These are phyloP conservation scores for Gynochthodes officinalis DNA, from an alignment of 257 asterid genomes.

Conservation along the genomic window DNA sequence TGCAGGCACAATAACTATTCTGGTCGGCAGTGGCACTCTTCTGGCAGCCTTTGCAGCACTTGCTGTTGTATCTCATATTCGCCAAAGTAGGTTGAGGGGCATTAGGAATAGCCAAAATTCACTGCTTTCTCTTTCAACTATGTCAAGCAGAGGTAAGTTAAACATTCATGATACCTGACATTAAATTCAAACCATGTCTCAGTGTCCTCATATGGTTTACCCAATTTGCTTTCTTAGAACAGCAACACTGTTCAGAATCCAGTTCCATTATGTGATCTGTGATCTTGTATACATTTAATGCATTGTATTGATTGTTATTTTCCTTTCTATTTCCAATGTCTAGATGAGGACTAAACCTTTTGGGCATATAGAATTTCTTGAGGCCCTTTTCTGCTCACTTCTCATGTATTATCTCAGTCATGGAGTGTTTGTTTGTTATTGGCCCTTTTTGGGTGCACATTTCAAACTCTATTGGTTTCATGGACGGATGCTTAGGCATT, in stretches of 20 bases:
- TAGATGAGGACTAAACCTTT: neutral
- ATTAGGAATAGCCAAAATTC: conserved; percentile 38
- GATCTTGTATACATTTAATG: neutral
- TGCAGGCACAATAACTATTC: conserved; percentile 33
- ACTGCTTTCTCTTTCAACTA: conserved; percentile 37
- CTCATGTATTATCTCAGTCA: neutral
- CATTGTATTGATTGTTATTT: neutral
- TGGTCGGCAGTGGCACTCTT: conserved; percentile 49
- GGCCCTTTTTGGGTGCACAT: neutral
- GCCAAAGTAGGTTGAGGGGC: conserved; percentile 24
- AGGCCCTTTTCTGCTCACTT: neutral
- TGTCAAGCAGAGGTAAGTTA: conserved; percentile 44
- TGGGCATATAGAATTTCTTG: neutral
- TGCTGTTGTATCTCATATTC: conserved; percentile 25
- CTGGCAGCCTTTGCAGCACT: conserved; percentile 50
- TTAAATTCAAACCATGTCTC: neutral
- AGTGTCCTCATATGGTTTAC: neutral
- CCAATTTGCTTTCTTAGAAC: neutral
- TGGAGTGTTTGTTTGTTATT: neutral
- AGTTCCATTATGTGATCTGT: neutral
- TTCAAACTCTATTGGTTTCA: neutral
- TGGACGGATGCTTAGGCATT: neutral
- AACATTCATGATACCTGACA: neutral
- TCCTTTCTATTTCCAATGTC: neutral
- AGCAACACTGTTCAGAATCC: neutral